Evolutionary conservation across 1,139 yeast species (phyloP).

Genomic region (Suhomyces choctaworum): DNA sequence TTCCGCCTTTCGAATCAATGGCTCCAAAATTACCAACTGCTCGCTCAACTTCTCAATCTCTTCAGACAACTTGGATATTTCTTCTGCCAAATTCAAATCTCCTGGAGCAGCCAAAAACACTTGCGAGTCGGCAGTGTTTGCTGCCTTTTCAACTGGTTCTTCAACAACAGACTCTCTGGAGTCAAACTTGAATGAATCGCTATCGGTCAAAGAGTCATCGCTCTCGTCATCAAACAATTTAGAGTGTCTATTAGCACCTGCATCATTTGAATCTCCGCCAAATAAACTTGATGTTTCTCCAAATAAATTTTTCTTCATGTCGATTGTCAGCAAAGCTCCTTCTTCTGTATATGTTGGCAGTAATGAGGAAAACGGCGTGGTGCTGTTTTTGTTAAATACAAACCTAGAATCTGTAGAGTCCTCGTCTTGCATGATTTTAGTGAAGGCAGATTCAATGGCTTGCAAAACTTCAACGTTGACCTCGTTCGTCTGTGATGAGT

Average conservation of each 20-base stretch:
- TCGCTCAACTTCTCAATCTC: constrained; percentile 64
- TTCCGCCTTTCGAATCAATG: constrained; percentile 76
- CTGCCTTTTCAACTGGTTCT: constrained; percentile 9
- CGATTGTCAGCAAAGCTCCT: constrained; percentile 17
- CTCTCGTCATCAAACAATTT: constrained; percentile 39
- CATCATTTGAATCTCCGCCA: constrained; percentile 20
- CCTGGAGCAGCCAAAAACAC: constrained; percentile 65
- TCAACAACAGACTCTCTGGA: constrained; percentile 23
- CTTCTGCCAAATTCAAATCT: constrained; percentile 64
- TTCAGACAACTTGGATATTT: constrained; percentile 53
- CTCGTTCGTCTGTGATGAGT: constrained; percentile 16
- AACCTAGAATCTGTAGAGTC: not conserved
- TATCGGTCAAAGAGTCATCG: constrained; percentile 37
- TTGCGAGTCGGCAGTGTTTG: constrained; percentile 24
- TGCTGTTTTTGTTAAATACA: not conserved
- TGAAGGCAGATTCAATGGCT: constrained; percentile 73
- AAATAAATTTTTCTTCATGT: constrained; percentile 37
- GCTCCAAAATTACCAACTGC: constrained; percentile 64
- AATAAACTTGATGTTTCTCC: constrained; percentile 34
- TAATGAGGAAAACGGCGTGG: not conserved
- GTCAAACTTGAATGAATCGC: constrained; percentile 25
- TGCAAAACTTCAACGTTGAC: constrained; percentile 49
- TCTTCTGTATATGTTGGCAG: constrained; percentile 3
- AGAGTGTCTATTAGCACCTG: constrained; percentile 22
- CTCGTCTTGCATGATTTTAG: constrained; percentile 52